Evolutionary conservation across 2,329 filamentous ascomycete genomes (phyloP).

Genomic region (Achaetomium macrosporum): DNA sequence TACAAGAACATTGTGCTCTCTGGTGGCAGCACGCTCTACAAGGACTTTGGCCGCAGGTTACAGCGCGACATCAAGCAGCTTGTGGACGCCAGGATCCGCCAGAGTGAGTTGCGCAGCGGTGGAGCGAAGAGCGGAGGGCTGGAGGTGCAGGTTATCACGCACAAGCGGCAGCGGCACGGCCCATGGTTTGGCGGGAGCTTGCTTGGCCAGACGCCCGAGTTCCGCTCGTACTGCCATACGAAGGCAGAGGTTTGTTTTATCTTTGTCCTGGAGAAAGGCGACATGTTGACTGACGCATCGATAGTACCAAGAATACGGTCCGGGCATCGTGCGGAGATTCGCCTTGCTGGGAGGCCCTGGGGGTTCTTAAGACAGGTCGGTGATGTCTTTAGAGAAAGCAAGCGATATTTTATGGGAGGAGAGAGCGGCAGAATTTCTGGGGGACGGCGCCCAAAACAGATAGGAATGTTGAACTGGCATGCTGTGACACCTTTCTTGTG

Average conservation of each 20-base stretch:
- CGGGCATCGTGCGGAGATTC: slow-evolving; percentile 91
- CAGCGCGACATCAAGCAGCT: slow-evolving; percentile 96
- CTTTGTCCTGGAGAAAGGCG: background rate
- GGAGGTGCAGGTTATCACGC: slow-evolving; percentile 94
- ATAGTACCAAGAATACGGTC: slow-evolving; percentile 91
- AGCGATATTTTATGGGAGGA: slow-evolving; percentile 17
- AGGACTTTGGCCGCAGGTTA: slow-evolving; percentile 92
- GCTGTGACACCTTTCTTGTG: background rate
- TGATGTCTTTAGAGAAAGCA: slow-evolving; percentile 17
- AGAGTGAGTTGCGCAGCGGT: slow-evolving; percentile 85
- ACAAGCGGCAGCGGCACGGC: slow-evolving; percentile 94
- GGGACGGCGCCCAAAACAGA: slow-evolving; percentile 21
- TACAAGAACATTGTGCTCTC: slow-evolving; percentile 99
- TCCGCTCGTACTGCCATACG: slow-evolving; percentile 97
- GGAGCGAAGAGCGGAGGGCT: slow-evolving; percentile 89
- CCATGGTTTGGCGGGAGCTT: slow-evolving; percentile 98
- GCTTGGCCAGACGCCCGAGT: slow-evolving; percentile 94
- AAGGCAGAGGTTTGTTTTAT: slow-evolving; percentile 60
- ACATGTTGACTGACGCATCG: slow-evolving; percentile 20
- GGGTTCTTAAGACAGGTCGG: slow-evolving; percentile 50
- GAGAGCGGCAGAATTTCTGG: slow-evolving; percentile 12
- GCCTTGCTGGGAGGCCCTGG: slow-evolving; percentile 89
- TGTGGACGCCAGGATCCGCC: slow-evolving; percentile 86
- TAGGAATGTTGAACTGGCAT: slow-evolving; percentile 14
- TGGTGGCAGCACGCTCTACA: slow-evolving; percentile 94